Evolutionary conservation across 257 asterid genomes (phyloP), one percentile per base, ranked within the genome.

Genomic region (Cordia subcordata): DNA sequence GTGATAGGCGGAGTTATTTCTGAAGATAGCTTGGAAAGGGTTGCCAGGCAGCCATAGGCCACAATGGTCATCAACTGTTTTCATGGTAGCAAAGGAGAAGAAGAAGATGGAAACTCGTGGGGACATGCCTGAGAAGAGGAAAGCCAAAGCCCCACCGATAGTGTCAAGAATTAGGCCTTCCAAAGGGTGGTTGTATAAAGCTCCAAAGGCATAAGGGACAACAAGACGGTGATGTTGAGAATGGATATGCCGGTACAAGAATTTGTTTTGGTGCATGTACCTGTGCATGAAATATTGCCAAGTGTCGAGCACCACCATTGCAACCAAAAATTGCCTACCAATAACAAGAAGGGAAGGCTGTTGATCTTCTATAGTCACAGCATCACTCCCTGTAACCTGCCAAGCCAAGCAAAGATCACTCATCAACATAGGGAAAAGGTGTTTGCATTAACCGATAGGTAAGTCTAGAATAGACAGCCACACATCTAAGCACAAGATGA

Each of bases 221-320:
- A 92, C 75, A 8, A 92, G 88, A 1, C 94, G 86, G 58, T 88
- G 96, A 46, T 92, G 95, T 61, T 84, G 94, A 54, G 98, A 80
- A 71, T 92, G 96, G 72, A 88, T 82, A 58, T 92, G 95, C 15
- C 79, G 75, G 74, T 92, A 92, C 55, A 92, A 67, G 80, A 88
- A 88, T 79, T 88, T 88, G 90, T 92, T 88, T 63, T 74, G 84
- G 79, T 92, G 96, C 96, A 91, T 82, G 83, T 88, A 88, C 3
- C 96, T 82, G 75, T 91, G 98, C 95, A 82, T 82, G 67, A 88
- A 88, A 66, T 83, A 91, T 66, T 88, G 98, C 96, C 98, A 87
- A 1, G 96, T 88, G 58, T 88, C 98, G 20, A 91, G 61, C 4
- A 85, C 84, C 73, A 78, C 73, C 95, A 92, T 88, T 13, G 86